Conservation (phyloP, 78 protist species). For the Creolimax fragrantissima region DNA sequence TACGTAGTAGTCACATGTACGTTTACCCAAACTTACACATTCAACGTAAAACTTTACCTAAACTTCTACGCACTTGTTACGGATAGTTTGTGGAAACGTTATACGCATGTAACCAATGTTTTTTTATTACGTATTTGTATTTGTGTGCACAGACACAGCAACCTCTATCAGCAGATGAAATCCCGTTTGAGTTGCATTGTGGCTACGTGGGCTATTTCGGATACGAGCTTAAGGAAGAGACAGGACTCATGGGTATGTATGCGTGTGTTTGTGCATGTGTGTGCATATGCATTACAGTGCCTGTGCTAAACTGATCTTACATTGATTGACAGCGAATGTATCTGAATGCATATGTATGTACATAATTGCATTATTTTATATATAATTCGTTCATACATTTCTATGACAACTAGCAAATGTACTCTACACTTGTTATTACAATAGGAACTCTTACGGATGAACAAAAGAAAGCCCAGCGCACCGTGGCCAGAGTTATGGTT, state of each 20-base stretch:
- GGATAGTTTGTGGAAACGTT: background rate
- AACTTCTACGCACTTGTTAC: too few species aligned
- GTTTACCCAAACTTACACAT: too few species aligned
- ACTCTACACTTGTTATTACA: background rate
- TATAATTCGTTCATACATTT: too few species aligned
- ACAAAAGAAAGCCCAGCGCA: background rate
- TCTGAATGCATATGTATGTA: too few species aligned
- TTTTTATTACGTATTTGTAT: background rate
- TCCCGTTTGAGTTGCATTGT: constrained; percentile 39
- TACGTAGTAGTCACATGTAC: too few species aligned
- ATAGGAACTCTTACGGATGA: background rate
- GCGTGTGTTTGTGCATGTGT: background rate
- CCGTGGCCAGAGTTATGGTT: background rate
- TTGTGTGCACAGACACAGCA: background rate
- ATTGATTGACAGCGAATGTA: too few species aligned
- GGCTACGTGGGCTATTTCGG: constrained; percentile 67
- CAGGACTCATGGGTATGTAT: background rate
- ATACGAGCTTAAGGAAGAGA: constrained; percentile 39
- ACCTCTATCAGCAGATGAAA: background rate
- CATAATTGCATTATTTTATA: background rate
- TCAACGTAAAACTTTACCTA: too few species aligned
- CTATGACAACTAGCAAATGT: too few species aligned
- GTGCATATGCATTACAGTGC: background rate
- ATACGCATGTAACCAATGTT: background rate
- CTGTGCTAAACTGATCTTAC: too few species aligned